These are phyloP conservation scores for Phoma sp. DNA, from an alignment of 2,329 filamentous ascomycete genomes.

Conservation along the genomic window DNA sequence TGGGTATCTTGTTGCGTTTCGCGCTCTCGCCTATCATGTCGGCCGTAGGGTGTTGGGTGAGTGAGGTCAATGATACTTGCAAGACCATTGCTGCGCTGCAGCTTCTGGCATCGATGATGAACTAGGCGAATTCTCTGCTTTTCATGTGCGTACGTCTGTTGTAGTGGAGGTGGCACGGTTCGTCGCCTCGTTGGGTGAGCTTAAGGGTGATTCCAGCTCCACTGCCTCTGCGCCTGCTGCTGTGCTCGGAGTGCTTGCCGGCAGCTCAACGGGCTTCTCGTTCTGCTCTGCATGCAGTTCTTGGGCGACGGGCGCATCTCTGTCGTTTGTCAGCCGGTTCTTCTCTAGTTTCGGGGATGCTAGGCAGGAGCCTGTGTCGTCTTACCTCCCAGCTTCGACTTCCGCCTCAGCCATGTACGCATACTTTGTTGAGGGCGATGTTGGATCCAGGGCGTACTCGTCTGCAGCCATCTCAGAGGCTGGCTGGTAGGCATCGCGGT, in stretches of 20 bases:
- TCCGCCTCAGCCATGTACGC: conserved; percentile 1
- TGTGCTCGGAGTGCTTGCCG: neutral
- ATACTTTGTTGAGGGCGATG: conserved; percentile 4
- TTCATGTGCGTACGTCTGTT: no score
- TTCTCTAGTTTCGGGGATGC: neutral
- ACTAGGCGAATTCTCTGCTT: no score
- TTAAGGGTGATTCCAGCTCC: conserved; percentile 2
- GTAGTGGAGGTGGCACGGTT: neutral
- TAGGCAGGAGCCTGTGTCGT: neutral
- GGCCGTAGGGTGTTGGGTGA: no score
- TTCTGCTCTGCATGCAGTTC: conserved; percentile 1
- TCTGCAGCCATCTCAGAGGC: conserved; percentile 1
- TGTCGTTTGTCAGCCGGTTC: neutral
- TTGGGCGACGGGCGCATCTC: neutral
- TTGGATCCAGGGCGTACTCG: neutral
- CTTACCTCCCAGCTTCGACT: neutral
- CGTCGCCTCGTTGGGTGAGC: neutral
- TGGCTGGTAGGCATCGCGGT: neutral
- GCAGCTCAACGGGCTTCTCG: neutral
- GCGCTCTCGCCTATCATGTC: no score
- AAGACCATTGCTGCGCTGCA: no score
- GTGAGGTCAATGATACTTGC: no score
- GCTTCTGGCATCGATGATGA: no score
- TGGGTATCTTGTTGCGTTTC: no score
- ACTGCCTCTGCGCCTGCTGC: neutral